Percentiles rank a stretch among this genome's conserved stretches.
phyloP scores from a whole-genome alignment of 805 yeast species.

The Starmerella vitae region DNA sequence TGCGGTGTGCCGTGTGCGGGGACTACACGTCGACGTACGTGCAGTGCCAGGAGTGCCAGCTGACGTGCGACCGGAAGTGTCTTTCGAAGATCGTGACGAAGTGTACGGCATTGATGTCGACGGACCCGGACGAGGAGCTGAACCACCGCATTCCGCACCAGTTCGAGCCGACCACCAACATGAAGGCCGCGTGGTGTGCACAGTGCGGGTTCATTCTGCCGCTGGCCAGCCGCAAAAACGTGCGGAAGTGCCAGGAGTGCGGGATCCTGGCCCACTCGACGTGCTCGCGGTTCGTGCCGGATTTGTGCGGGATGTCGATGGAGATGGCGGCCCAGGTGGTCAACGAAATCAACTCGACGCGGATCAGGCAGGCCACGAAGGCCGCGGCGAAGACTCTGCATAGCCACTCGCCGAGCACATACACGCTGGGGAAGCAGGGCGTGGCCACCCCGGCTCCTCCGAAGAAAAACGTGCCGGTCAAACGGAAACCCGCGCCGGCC shows the following conservation, averaged over 20 bases:
- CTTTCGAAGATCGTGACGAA: conserved; percentile 66
- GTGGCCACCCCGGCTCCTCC: conserved; percentile 7
- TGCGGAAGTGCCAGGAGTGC: conserved; percentile 78
- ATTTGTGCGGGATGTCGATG: conserved; percentile 97
- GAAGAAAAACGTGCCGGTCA: conserved; percentile 15
- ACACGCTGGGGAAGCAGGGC: conserved; percentile 1
- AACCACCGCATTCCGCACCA: conserved; percentile 96
- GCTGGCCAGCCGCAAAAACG: conserved; percentile 75
- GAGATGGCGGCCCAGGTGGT: conserved; percentile 87
- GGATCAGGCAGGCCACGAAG: conserved; percentile 22
- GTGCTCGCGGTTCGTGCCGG: conserved; percentile 92
- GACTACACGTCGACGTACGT: conserved; percentile 74
- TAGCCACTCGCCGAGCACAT: background rate
- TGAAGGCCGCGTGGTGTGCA: conserved; percentile 98
- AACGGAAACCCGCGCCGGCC: conserved; percentile 18
- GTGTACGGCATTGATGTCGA: conserved; percentile 53
- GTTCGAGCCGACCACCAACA: conserved; percentile 79
- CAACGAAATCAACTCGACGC: conserved; percentile 58
- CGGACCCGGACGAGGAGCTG: conserved; percentile 50
- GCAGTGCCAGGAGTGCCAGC: conserved; percentile 69
- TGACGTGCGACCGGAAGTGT: conserved; percentile 67
- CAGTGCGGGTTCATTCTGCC: conserved; percentile 97
- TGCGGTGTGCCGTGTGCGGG: conserved; percentile 96
- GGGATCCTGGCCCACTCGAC: conserved; percentile 87
- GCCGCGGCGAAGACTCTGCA: conserved; percentile 13